These are phyloP conservation scores for Vigna trinervia DNA, from an alignment of 306 rosid species.

Conservation along the genomic window DNA sequence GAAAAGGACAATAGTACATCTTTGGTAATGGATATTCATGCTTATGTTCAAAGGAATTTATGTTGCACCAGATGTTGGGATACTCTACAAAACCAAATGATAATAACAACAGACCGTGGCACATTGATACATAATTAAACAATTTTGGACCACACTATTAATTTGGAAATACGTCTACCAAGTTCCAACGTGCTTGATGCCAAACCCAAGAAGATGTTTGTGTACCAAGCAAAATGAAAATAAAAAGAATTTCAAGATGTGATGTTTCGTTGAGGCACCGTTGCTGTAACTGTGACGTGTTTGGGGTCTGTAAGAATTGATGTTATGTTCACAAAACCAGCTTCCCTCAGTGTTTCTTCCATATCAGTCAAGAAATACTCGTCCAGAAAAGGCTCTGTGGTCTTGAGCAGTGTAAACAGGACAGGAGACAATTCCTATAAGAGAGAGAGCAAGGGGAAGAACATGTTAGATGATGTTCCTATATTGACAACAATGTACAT, in stretches of 20 bases:
- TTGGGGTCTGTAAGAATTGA: conserved; percentile 67
- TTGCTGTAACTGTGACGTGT: conserved; percentile 64
- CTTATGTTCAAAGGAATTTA: background rate
- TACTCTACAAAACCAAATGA: background rate
- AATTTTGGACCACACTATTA: background rate
- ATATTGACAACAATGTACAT: background rate
- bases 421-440: conserved; percentile 65
- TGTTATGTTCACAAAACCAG: conserved; percentile 59
- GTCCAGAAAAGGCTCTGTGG: conserved; percentile 72
- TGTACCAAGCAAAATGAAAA: background rate
- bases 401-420: conserved; percentile 65
- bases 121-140: background rate
- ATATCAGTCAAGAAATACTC: conserved; percentile 69
- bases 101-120: background rate
- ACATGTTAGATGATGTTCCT: conserved; percentile 26
- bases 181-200: conserved; percentile 27
- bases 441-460: conserved; percentile 12
- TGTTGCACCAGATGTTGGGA: background rate
- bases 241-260: background rate
- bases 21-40: background rate
- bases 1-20: background rate
- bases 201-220: background rate
- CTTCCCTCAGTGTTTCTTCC: conserved; percentile 58
- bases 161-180: conserved; percentile 6
- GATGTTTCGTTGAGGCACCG: conserved; percentile 54